Evolutionary conservation across 345 rosid species (phyloP), one percentile per base, ranked within the genome.

Genomic region (Ricinus communis): DNA sequence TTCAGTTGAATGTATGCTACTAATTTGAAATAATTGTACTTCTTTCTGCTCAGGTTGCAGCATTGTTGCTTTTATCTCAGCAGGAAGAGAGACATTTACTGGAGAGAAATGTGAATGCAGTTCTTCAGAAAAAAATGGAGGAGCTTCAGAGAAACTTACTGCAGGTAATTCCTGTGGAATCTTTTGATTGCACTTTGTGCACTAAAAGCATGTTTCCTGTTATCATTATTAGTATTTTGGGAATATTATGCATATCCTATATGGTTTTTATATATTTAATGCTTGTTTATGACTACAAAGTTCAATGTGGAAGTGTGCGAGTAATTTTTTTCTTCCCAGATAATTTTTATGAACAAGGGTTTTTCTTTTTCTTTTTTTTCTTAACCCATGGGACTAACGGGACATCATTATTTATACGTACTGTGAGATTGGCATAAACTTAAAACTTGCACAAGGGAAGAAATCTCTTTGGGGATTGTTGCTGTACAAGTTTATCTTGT

Each of bases 51-150:
- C 84, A 96, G 99, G 96, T 93, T 74, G 82, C 87, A 24, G 83
- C 96, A 43, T 82, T 96, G 31, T 75, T 96, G 66, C 96, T 96
- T 78, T 70, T 96, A 73, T 93, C 99, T 10, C 98, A 96, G 81
- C 90, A 93, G 79, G 99, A 91, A 75, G 99, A 93, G 83, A 87
- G 98, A 71, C 96, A 93, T 83, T 80, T 93, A 70, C 83, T 93
- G 77, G 97, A 96, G 79, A 89, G 78, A 82, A 96, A 96, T 82
- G 87, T 91, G 71, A 84, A 83, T 71, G 85, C 77, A 68, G 97
- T 90, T 73, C 98, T 96, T 69, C 93, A 82, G 82, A 85, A 86
- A 77, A 96, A 86, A 82, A 75, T 85, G 68, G 98, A 89, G 65
- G 98, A 93, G 83, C 96, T 96, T 72, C 93, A 93, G 75, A 85